These are phyloP conservation scores for Thalassiosira exigua DNA, from an alignment of 352 stramenopile species.

Conservation along the genomic window DNA sequence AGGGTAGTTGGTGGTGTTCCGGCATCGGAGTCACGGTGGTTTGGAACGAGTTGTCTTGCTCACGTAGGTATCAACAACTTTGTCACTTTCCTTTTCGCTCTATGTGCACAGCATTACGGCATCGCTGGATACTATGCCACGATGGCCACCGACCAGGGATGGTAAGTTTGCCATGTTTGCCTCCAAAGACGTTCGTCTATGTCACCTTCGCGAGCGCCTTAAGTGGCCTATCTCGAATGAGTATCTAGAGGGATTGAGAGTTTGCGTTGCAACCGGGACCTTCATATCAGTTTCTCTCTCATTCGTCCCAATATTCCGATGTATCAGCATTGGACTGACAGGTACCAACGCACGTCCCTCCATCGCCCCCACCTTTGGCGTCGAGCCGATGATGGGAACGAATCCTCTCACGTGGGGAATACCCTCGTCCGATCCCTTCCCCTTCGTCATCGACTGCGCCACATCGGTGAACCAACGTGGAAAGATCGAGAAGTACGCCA, in stretches of 20 bases:
- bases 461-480: slow-evolving; percentile 75
- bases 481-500: slow-evolving; percentile 76
- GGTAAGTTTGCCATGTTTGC: too few relatives aligned
- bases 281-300: too few relatives aligned
- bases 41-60: too few relatives aligned
- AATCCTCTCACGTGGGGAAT: slow-evolving; percentile 74
- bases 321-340: slow-evolving; percentile 69
- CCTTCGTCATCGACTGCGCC: slow-evolving; percentile 77
- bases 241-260: too few relatives aligned
- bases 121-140: slow-evolving; percentile 75
- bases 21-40: too few relatives aligned
- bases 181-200: too few relatives aligned
- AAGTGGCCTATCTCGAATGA: too few relatives aligned
- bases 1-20: too few relatives aligned
- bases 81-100: neutral
- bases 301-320: neutral
- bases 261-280: too few relatives aligned
- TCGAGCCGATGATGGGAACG: slow-evolving; percentile 72
- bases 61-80: too few relatives aligned
- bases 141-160: slow-evolving; percentile 67
- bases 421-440: slow-evolving; percentile 64
- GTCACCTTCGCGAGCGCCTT: too few relatives aligned
- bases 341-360: slow-evolving; percentile 72
- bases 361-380: slow-evolving; percentile 75
- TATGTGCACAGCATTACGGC: slow-evolving; percentile 79